Base-by-base conservation (phyloP, 2,329 filamentous ascomycete genomes). In the Paraphoma sp. region DNA sequence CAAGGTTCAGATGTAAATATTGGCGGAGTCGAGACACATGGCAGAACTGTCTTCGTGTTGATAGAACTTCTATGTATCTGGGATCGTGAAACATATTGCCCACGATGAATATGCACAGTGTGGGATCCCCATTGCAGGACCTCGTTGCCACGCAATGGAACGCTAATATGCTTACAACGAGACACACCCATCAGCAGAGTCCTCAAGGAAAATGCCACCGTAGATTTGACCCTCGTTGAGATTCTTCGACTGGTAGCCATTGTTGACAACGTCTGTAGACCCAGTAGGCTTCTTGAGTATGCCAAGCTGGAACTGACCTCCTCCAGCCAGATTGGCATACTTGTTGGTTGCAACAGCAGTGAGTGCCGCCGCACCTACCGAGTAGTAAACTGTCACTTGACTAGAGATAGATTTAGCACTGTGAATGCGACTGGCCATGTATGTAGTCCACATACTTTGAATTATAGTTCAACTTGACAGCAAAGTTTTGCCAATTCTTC, bases 251-350 rank as follows among this genome's bases (percentile, higher is more conserved):
- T 78, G 76, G 56, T 68, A 76, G 2, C 76, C 76, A 23, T 60
- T 64, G 47, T 78, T 76, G n/a, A 71, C 74, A 5, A 78, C 74
- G 48, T 77, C 76, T n/a, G 57, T 60, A 1, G 68, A 70, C 7
- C 82, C 78, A 46, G 82, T 79, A 6, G 83, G 81, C 79, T 87
- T 88, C 81, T 88, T 88, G 56, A 89, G 76, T 1, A 87, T 69
- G 36, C 86, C 86, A 49, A 88, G 82, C 69, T 89, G 86, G 71
- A 82, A 87, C 69, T 88, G 85, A 18, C 86, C 86, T 52, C 82
- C 80, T 5, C 86, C 86, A 41, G 79, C 78, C 53, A 86, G 78
- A 62, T 86, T 79, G 62, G 85, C 85, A 41, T 73, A 18, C 0
- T 83, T 65, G 0, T 81, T 74, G 16, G 76, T 71, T 0, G 80